These are phyloP conservation scores for Skeletonema marinoi DNA, from an alignment of 108 stramenopile species.

Conservation along the genomic window DNA sequence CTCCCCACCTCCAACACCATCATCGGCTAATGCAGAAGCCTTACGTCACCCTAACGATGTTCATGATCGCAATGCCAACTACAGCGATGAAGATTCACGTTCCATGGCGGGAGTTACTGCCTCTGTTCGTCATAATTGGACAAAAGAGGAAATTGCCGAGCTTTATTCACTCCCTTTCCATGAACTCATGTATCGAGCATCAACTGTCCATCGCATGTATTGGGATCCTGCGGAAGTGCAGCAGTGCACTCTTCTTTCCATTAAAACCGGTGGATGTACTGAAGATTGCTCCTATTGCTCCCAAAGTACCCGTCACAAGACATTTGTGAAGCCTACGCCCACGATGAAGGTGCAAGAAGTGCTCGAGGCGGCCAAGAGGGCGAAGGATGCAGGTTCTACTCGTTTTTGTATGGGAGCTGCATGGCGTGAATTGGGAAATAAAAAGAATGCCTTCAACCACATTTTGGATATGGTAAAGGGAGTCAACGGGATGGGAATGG, in stretches of 20 bases:
- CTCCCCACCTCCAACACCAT: slow-evolving; percentile 9
- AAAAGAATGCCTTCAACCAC: slow-evolving; percentile 97
- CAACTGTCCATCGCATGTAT: slow-evolving; percentile 96
- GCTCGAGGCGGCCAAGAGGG: slow-evolving; percentile 89
- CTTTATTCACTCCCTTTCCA: slow-evolving; percentile 92
- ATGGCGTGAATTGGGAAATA: slow-evolving; percentile 97
- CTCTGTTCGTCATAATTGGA: slow-evolving; percentile 91
- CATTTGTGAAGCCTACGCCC: slow-evolving; percentile 97
- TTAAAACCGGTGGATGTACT: slow-evolving; percentile 99
- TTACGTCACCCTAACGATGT: slow-evolving; percentile 71
- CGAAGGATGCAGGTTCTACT: slow-evolving; percentile 97
- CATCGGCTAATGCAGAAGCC: not conserved
- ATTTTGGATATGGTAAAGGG: slow-evolving; percentile 95
- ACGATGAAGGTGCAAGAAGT: slow-evolving; percentile 98
- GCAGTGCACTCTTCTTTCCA: slow-evolving; percentile 95
- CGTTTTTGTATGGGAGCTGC: slow-evolving; percentile 99
- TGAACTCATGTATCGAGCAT: slow-evolving; percentile 95
- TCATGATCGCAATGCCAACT: slow-evolving; percentile 74
- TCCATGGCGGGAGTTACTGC: slow-evolving; percentile 77
- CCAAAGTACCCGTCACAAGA: slow-evolving; percentile 94
- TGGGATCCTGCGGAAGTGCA: slow-evolving; percentile 96
- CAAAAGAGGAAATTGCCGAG: slow-evolving; percentile 89
- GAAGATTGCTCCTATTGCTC: slow-evolving; percentile 98
- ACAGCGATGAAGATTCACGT: slow-evolving; percentile 63
- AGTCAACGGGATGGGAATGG: slow-evolving; percentile 93